Base-by-base conservation (phyloP, 805 yeast species). In the Sugiyamaella chiloensis region DNA sequence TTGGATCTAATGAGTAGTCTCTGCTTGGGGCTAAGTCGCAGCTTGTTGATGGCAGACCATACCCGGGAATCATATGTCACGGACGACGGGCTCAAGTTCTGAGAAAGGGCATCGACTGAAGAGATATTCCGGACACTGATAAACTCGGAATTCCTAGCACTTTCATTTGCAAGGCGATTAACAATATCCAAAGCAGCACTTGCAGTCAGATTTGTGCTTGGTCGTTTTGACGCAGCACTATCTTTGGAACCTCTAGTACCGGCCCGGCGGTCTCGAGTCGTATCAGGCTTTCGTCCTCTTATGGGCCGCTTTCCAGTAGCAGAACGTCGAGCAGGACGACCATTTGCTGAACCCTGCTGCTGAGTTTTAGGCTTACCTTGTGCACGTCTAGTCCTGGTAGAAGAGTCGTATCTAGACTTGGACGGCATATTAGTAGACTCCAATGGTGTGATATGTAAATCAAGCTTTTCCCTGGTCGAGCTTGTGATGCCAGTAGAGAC, bases 41-140 rank as follows among this genome's bases (percentile, higher is more conserved):
- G 36, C 8, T 29, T 36, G 32, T 40, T 46, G 26, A 46, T 46
- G 6, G 49, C 49, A 16, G 31, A 20, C 49, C 49, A 46, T 8
- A 46, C 44, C 11, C 44, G 27, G 4, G 49, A 39, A 17, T 46
- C 49, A 21, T 40, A 46, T 7, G 44, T 24, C 5, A 46, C 30
- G 3, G 49, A 46, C 5, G 44, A 29, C 8, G 49, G 44, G 9
- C 35, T 23, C 16, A 46, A 26, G 27, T 46, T 46, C 4, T 19
- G n/a, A 6, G 31, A 16, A 30, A 46, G 27, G 16, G n/a, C 23
- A 7, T 26, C 27, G 5, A 40, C 24, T 2, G 47, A 39, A 5
- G 42, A 17, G 8, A 36, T 39, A 26, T 44, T 36, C 16, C 36
- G 24, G 11, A 44, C 47, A 11, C 24, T 24, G 21, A 27, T 26